A percentile compares a stretch with the other conserved stretches of the same genome.
phyloP scores from a whole-genome alignment of 495 filamentous ascomycete genomes.

The Aspergillus hancockii region DNA sequence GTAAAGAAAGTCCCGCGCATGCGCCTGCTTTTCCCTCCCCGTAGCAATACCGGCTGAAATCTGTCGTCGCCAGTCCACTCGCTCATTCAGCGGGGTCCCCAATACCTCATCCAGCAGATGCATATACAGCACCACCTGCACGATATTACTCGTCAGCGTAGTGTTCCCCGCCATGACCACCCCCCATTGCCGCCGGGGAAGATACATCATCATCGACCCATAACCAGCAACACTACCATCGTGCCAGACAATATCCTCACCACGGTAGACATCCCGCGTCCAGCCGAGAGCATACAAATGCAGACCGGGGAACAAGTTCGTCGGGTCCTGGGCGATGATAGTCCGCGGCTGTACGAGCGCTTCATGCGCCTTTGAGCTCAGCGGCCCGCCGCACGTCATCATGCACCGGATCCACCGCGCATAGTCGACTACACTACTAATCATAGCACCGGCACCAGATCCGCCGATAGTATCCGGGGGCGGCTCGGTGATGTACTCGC shows the following conservation, averaged over 20 bases:
- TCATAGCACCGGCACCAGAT: slow-evolving; percentile 47
- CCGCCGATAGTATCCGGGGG: slow-evolving; percentile 23
- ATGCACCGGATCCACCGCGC: slow-evolving; percentile 45
- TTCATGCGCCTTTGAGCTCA: slow-evolving; percentile 9
- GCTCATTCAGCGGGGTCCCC: neutral
- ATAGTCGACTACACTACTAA: slow-evolving; percentile 53
- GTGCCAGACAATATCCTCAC: slow-evolving; percentile 16
- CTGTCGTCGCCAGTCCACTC: neutral
- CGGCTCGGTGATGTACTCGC: slow-evolving; percentile 7
- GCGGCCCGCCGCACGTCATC: slow-evolving; percentile 19
- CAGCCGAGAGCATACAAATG: slow-evolving; percentile 23
- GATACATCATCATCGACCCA: neutral
- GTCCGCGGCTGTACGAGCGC: slow-evolving; percentile 11
- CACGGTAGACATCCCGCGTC: slow-evolving; percentile 17
- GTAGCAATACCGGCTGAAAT: neutral
- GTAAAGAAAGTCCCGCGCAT: neutral
- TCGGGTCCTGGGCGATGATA: neutral
- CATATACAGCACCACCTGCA: neutral
- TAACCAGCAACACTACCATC: slow-evolving; percentile 8
- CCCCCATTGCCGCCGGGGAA: neutral
- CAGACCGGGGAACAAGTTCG: neutral
- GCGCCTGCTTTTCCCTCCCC: neutral
- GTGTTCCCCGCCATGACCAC: neutral
- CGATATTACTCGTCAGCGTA: neutral
- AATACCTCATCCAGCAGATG: neutral